Evolutionary conservation across 768 basidiomycete genomes (phyloP), one percentile per base, ranked within the genome.

Genomic region (Aureoboletus auriporus): DNA sequence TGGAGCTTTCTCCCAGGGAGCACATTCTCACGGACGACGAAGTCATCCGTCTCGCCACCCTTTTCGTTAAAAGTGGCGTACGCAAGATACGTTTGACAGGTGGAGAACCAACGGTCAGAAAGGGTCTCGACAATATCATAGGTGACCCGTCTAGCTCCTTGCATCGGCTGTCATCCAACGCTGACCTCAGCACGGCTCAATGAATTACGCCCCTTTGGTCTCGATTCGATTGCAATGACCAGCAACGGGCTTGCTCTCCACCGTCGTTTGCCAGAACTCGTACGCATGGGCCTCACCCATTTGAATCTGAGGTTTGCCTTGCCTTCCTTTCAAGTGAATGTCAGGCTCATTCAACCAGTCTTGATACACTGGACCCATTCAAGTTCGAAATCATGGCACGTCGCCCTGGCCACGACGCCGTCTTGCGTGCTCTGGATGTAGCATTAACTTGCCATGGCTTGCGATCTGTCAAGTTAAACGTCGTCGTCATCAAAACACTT

Each of bases 301-400:
- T 68, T 94, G 23, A 81, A 84, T 60, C 60, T 84, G 45, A 83
- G 80, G 81, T 80, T 47, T 12, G 52, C 31, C n/a, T 46, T 20
- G n/a, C 20, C 38, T 44, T 42, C 17, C 28, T n/a, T 52, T n/a
- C 23, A 28, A 37, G 33, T 48, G 34, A 47, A 40, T 10, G 9
- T 34, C 30, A 45, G 10, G 39, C 53, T 44, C 28, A 54, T n/a
- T 23, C 26, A 43, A 53, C 14, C 51, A 90, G 88, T 58, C 70
- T 94, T 60, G 91, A 93, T 59, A 93, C 91, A 0, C 68, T 93
- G 42, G 86, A 92, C 62, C 85, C 86, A 39, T 80, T 84, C 74
- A 93, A 88, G 63, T 93, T 93, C 60, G 88, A 93, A 64, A 74
- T 89, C 29, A 91, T 94, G 72, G 86, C 93, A 2, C 78, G 90